Evolutionary conservation across 345 rosid genomes (phyloP).

Genomic region (Lenwebbia sp.): DNA sequence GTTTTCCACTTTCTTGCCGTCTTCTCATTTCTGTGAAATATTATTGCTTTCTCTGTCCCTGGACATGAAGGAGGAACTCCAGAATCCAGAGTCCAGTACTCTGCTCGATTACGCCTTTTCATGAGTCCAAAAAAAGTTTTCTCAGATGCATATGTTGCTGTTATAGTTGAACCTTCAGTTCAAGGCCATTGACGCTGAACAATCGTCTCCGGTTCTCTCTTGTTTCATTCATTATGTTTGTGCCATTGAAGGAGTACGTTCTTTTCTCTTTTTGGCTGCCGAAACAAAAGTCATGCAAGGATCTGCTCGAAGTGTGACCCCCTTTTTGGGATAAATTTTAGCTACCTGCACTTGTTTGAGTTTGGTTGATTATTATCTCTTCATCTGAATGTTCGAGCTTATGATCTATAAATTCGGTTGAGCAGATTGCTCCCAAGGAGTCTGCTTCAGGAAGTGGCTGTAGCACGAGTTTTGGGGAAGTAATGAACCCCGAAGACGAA

Average conservation of each 20-base stretch:
- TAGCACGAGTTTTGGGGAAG: conserved; percentile 22
- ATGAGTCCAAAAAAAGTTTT: neutral
- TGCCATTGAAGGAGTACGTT: neutral
- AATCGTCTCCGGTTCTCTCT: neutral
- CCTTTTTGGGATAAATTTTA: neutral
- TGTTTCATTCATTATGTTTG: neutral
- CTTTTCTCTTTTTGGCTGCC: neutral
- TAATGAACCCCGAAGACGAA: conserved; percentile 12
- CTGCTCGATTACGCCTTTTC: neutral
- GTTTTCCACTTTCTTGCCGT: neutral
- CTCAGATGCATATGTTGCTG: neutral
- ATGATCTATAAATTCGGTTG: neutral
- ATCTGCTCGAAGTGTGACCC: neutral
- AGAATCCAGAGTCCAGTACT: neutral
- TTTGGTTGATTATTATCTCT: neutral
- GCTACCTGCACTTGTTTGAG: neutral
- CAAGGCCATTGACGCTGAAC: neutral
- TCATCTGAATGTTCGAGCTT: neutral
- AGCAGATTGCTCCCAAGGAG: neutral
- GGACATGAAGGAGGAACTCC: neutral
- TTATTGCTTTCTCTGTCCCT: neutral
- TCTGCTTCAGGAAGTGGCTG: neutral
- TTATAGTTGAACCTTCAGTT: neutral
- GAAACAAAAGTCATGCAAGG: neutral
- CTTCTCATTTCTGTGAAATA: neutral